Percentiles rank a stretch among this genome's conserved stretches.
phyloP scores from a whole-genome alignment of 768 basidiomycete species.

The Collybiopsis confluens region DNA sequence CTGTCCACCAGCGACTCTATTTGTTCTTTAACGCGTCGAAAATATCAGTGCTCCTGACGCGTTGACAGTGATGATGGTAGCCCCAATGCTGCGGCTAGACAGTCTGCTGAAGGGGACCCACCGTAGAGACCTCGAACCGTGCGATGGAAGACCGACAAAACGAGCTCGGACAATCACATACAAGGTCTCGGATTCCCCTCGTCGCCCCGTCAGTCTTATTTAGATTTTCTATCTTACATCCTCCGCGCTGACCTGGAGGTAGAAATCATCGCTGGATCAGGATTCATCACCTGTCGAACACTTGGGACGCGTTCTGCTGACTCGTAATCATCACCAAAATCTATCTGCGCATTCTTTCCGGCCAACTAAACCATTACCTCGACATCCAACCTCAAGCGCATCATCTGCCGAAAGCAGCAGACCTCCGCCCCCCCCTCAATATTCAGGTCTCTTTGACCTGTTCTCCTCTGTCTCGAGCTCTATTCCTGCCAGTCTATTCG shows the following conservation, averaged over 20 bases:
- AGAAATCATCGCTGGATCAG: background rate
- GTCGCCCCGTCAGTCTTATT: background rate
- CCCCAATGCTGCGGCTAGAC: background rate
- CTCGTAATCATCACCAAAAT: background rate
- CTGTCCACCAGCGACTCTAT: too few species aligned
- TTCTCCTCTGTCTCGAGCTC: background rate
- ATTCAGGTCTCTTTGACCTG: background rate
- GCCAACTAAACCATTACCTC: background rate
- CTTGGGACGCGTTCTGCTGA: background rate
- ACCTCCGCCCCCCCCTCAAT: background rate
- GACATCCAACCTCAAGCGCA: background rate
- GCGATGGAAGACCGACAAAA: background rate
- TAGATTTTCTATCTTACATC: background rate
- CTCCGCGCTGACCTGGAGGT: background rate
- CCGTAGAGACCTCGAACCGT: background rate
- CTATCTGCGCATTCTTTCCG: background rate
- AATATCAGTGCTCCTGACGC: too few species aligned
- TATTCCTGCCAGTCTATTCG: background rate
- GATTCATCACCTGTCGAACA: background rate
- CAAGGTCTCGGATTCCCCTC: background rate
- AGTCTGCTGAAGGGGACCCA: background rate
- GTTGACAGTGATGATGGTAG: background rate
- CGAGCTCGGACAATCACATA: background rate
- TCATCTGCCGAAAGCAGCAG: background rate
- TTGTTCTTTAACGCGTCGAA: too few species aligned